Conservation (phyloP, 2,329 filamentous ascomycete species). For the Elsinoe batatas region DNA sequence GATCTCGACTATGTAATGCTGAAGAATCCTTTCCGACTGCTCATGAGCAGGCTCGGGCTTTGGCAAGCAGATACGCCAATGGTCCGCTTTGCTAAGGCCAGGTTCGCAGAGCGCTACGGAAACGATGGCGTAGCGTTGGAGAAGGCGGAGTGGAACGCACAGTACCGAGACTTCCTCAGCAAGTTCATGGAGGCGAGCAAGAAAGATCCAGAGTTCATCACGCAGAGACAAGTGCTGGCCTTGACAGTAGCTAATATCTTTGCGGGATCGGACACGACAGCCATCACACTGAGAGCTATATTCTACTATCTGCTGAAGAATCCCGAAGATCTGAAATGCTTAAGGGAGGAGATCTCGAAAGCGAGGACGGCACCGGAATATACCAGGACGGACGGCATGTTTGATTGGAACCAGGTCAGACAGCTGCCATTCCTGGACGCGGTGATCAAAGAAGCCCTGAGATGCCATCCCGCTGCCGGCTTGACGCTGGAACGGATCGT, state of each 20-base stretch:
- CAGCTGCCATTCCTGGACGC: not conserved
- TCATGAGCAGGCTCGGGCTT: constrained; percentile 5
- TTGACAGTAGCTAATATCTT: constrained; percentile 14
- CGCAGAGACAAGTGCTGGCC: constrained; percentile 19
- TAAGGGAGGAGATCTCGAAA: not conserved
- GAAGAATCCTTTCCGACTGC: constrained; percentile 20
- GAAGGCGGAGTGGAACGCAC: constrained; percentile 20
- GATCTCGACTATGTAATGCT: constrained; percentile 21
- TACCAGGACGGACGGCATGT: not conserved
- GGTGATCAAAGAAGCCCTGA: constrained; percentile 1
- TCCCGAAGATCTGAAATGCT: not conserved
- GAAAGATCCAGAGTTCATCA: constrained; percentile 21
- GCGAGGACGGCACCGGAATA: not conserved
- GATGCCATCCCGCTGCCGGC: not conserved
- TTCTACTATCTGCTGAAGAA: constrained; percentile 24
- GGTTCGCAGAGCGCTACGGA: not conserved
- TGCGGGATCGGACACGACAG: constrained; percentile 27
- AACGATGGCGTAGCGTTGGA: not conserved
- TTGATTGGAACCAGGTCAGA: not conserved
- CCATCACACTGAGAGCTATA: constrained; percentile 22
- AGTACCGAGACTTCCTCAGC: constrained; percentile 23
- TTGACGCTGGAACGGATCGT: constrained; percentile 2
- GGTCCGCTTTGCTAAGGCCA: not conserved
- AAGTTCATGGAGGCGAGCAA: constrained; percentile 21
- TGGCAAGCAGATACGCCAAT: not conserved